Percentiles rank a stretch among this genome's conserved stretches.
phyloP scores from a whole-genome alignment of 768 basidiomycete species.

The Hericium rajendrae region DNA sequence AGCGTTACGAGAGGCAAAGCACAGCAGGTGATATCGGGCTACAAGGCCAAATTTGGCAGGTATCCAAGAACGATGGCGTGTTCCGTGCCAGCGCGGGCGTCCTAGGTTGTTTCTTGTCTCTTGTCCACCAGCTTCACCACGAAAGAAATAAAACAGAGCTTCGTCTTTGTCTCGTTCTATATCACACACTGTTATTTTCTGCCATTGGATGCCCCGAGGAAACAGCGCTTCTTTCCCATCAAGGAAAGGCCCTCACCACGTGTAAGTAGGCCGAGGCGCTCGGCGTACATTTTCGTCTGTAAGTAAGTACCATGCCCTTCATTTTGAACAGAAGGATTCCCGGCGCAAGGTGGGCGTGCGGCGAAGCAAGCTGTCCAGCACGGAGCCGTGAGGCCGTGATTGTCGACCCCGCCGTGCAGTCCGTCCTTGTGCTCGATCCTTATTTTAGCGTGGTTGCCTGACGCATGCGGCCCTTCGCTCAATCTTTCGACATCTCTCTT shows the following conservation, averaged over 20 bases:
- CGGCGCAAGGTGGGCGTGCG: neutral
- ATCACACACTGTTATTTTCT: too few relatives aligned
- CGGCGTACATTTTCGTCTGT: neutral
- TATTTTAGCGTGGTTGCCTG: neutral
- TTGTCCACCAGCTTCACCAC: neutral
- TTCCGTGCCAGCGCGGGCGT: neutral
- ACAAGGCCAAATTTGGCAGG: neutral
- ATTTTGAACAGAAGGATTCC: neutral
- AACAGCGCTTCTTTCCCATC: neutral
- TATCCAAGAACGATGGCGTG: neutral
- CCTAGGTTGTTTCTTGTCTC: neutral
- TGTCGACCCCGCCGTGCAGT: neutral
- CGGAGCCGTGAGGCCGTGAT: too few relatives aligned
- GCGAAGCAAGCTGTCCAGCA: neutral
- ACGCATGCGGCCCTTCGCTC: neutral
- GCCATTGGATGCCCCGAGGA: too few relatives aligned
- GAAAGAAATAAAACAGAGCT: neutral
- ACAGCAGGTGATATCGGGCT: neutral
- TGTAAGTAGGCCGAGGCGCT: neutral
- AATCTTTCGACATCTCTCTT: neutral
- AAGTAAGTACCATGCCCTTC: neutral
- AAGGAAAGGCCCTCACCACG: neutral
- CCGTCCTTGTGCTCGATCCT: neutral
- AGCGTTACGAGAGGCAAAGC: too few relatives aligned
- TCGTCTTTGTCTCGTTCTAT: too few relatives aligned